A percentile compares a stretch with the other conserved stretches of the same genome.
Evolutionary conservation across 495 filamentous ascomycete species (phyloP).

Genomic region (Tetracladium marchalianum): DNA sequence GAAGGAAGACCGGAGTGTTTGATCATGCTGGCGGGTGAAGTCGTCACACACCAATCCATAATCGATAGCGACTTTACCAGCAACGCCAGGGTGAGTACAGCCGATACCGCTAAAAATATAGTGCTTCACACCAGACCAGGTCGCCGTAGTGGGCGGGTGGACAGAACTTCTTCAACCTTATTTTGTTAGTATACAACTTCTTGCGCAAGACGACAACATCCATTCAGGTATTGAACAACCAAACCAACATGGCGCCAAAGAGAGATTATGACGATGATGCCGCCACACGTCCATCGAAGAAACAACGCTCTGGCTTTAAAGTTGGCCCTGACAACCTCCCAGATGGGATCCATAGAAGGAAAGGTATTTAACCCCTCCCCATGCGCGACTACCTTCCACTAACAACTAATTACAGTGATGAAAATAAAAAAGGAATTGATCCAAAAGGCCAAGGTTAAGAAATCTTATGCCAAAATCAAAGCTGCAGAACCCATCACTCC

Average conservation of each 20-base stretch:
- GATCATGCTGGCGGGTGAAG: too few relatives aligned
- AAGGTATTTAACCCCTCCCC: constrained; percentile 44
- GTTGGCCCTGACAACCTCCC: constrained; percentile 90
- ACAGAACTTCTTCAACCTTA: too few relatives aligned
- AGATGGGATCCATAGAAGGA: constrained; percentile 83
- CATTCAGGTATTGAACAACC: too few relatives aligned
- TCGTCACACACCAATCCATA: too few relatives aligned
- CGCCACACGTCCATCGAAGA: constrained; percentile 31
- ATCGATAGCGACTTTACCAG: too few relatives aligned
- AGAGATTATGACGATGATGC: constrained; percentile 42
- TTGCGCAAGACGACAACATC: background rate
- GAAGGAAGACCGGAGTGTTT: too few relatives aligned
- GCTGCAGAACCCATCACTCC: constrained; percentile 31
- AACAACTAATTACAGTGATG: constrained; percentile 48
- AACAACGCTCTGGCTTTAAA: constrained; percentile 43
- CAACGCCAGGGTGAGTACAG: too few relatives aligned
- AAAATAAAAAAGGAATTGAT: constrained; percentile 91
- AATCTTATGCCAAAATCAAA: constrained; percentile 83
- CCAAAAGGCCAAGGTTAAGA: constrained; percentile 88
- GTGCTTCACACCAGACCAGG: too few relatives aligned
- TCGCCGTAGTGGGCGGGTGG: too few relatives aligned
- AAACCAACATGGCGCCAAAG: constrained; percentile 51
- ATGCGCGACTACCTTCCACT: background rate
- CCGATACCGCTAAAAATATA: too few relatives aligned
- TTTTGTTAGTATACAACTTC: too few relatives aligned